phyloP scores from a whole-genome alignment of 2,329 filamentous ascomycete genomes.

The Arthrobotrys conoides region DNA sequence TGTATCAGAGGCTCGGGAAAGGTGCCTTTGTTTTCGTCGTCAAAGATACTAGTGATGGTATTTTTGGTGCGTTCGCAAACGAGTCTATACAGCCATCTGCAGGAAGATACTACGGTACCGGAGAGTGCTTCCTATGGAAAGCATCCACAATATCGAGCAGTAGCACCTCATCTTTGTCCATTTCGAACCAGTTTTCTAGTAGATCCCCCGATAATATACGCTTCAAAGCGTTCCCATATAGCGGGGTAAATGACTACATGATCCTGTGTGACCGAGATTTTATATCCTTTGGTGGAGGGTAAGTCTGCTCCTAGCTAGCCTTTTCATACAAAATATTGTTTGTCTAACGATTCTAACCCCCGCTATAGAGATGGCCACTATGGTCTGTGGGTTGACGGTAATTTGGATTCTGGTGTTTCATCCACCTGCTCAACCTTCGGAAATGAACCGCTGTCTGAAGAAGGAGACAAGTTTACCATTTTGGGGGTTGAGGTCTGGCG shows the following conservation, averaged over 20 bases:
- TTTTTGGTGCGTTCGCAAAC: constrained; percentile 94
- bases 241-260: constrained; percentile 95
- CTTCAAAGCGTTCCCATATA: constrained; percentile 98
- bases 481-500: constrained; percentile 95
- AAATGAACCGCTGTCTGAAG: constrained; percentile 92
- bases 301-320: constrained; percentile 65
- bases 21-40: constrained; percentile 93
- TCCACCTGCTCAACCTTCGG: constrained; percentile 90
- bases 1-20: constrained; percentile 81
- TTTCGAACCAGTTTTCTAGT: constrained; percentile 12
- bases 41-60: constrained; percentile 75
- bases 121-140: constrained; percentile 94
- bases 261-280: constrained; percentile 91
- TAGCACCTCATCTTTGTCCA: constrained; percentile 62
- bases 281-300: constrained; percentile 86
- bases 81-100: constrained; percentile 82
- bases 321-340: background rate
- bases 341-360: constrained; percentile 6
- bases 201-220: constrained; percentile 72
- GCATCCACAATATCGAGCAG: constrained; percentile 75
- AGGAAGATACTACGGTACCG: constrained; percentile 93
- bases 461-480: constrained; percentile 91
- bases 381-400: constrained; percentile 92
- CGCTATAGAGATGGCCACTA: constrained; percentile 80
- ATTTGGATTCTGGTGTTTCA: constrained; percentile 85